Conservation (phyloP, 331 rosid species). For the Rosa hybrid region DNA sequence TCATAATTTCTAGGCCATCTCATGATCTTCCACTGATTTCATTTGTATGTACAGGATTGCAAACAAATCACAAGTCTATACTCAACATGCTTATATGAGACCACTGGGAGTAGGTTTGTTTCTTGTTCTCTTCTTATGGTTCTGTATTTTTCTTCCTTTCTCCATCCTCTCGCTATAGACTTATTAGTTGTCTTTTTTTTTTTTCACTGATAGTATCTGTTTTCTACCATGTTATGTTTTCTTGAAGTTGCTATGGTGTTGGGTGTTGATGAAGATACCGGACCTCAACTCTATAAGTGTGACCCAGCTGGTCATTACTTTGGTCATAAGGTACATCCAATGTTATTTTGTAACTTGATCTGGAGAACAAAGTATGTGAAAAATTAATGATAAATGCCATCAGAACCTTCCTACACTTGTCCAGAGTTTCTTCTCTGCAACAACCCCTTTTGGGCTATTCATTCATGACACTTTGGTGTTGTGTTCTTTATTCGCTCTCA, state of each 20-base stretch:
- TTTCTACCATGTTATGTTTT: slow-evolving; percentile 29
- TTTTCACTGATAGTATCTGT: slow-evolving; percentile 20
- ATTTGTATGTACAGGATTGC: slow-evolving; percentile 72
- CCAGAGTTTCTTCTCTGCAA: neutral
- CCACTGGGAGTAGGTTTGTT: slow-evolving; percentile 95
- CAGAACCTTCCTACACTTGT: neutral
- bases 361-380: neutral
- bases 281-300: slow-evolving; percentile 89
- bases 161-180: neutral
- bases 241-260: slow-evolving; percentile 88
- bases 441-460: neutral
- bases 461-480: neutral
- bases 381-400: neutral
- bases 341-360: slow-evolving; percentile 2
- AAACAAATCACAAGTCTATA: slow-evolving; percentile 94
- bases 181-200: neutral
- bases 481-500: neutral
- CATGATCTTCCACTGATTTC: slow-evolving; percentile 15
- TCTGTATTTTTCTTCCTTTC: neutral
- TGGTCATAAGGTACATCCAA: slow-evolving; percentile 86
- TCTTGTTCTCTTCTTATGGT: slow-evolving; percentile 5
- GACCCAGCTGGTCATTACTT: slow-evolving; percentile 99
- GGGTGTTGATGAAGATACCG: slow-evolving; percentile 90
- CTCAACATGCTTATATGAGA: slow-evolving; percentile 99
- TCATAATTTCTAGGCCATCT: neutral